Evolutionary conservation across 345 rosid genomes (phyloP), one percentile per base, ranked within the genome.

Genomic region (Viola odorata): DNA sequence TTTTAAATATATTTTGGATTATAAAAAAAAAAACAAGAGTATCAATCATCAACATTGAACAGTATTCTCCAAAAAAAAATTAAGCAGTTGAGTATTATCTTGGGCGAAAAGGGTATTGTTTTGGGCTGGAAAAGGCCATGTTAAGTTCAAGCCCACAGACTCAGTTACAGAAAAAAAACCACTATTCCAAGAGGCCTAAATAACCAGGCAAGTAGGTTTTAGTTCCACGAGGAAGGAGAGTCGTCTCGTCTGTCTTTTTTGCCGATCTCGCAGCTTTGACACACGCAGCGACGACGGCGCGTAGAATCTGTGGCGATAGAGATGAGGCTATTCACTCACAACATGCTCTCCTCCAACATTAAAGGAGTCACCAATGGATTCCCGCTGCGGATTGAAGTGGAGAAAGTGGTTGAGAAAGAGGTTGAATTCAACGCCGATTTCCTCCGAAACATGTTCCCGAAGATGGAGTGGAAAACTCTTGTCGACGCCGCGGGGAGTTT

Each of bases 271-370:
- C n/a, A n/a, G n/a, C 32, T 23, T 23, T 23, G 32, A 23, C 32
- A 23, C 32, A 23, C 32, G 32, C 2, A 23, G 32, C 32, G 32
- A 23, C 32, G 32, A 23, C 32, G 32, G 32, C 32, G 32, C 32
- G 32, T 23, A 23, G 32, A 23, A 23, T 23, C 32, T 23, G 32
- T 23, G 32, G 32, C 32, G 32, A 23, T 23, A 15, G 41, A 8
- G 45, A 90, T 88, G 99, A 86, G 86, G 81, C 77, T 88, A 5
- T 71, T 86, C 44, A 84, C 96, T 39, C 97, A 91, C 87, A 91
- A 91, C 81, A 86, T 88, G 91, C 81, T 88, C 16, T 81, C 96
- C 0, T 94, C 87, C 62, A 88, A 86, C 80, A 81, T 94, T 69
- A 90, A 88, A 73, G 99, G 97, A 45, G 99, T 90, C 10, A 3